A percentile compares a stretch with the other conserved stretches of the same genome.
These are phyloP conservation scores for Uronychia setigera DNA, from an alignment of 73 alveolate genomes.

Conservation along the genomic window DNA sequence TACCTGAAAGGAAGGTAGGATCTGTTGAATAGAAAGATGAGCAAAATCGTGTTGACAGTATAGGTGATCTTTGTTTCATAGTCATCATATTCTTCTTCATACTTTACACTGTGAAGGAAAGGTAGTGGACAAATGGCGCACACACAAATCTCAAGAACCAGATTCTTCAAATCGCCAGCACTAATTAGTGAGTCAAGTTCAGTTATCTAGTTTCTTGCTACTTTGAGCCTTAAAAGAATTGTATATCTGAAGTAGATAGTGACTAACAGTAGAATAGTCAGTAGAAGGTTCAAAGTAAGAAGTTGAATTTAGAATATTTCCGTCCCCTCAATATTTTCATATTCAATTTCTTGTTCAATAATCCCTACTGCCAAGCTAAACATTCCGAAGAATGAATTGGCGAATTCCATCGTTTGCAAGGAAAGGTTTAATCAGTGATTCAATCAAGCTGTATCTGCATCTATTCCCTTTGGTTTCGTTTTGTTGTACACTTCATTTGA, in stretches of 20 bases:
- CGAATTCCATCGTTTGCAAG: neutral
- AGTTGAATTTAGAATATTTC: neutral
- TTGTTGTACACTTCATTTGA: neutral
- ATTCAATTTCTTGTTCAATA: neutral
- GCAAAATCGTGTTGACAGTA: constrained; percentile 12
- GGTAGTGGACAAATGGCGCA: neutral
- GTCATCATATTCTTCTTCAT: neutral
- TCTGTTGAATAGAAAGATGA: constrained; percentile 21
- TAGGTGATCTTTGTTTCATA: neutral
- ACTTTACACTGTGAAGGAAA: neutral
- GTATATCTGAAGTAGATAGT: neutral
- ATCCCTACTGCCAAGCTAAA: neutral
- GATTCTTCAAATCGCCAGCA: neutral
- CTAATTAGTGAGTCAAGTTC: neutral
- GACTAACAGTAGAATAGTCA: neutral
- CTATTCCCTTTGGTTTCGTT: neutral
- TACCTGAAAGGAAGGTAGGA: constrained; percentile 7
- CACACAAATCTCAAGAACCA: neutral
- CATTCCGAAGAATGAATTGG: neutral
- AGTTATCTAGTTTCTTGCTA: neutral
- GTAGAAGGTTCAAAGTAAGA: neutral
- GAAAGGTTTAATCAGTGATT: neutral
- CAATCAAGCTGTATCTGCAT: neutral
- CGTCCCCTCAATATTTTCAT: neutral
- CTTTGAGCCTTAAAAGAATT: neutral